A percentile compares a stretch with the other conserved stretches of the same genome.
Evolutionary conservation across 768 basidiomycete species (phyloP).

Genomic region (Rhodotorula graminis): DNA sequence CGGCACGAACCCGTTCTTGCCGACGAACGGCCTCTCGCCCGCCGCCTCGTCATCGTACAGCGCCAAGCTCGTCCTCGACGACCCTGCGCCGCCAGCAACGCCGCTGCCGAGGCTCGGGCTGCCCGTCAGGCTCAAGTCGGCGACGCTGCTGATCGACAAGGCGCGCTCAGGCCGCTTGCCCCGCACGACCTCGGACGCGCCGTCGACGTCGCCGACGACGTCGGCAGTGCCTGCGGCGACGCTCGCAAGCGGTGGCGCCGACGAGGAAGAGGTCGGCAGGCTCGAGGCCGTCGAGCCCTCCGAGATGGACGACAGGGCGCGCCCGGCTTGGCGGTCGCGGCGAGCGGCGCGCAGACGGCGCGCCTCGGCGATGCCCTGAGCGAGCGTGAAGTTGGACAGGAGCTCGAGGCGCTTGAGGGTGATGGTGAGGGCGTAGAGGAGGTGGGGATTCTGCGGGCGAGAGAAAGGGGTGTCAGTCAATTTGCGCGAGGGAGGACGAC

Average conservation of each 20-base stretch:
- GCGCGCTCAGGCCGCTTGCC: constrained; percentile 80
- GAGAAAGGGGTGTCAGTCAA: no score
- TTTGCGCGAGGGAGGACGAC: no score
- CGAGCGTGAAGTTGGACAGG: constrained; percentile 83
- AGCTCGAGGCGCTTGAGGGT: constrained; percentile 81
- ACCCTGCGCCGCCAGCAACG: not conserved
- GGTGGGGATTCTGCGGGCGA: constrained; percentile 67
- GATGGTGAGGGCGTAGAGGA: constrained; percentile 78
- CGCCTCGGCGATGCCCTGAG: constrained; percentile 78
- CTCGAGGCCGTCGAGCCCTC: not conserved
- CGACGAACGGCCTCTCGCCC: constrained; percentile 50
- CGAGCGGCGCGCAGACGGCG: constrained; percentile 52
- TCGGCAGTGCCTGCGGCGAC: not conserved
- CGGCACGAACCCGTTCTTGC: constrained; percentile 86
- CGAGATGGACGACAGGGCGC: not conserved
- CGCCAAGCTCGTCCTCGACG: not conserved
- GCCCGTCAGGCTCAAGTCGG: constrained; percentile 9
- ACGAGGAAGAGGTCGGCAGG: not conserved
- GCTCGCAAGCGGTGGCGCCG: not conserved
- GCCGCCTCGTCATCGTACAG: not conserved
- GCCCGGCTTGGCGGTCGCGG: not conserved
- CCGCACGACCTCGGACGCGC: constrained; percentile 64
- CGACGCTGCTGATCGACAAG: constrained; percentile 21
- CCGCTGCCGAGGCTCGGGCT: not conserved
- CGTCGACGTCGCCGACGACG: constrained; percentile 51